Percentiles rank a stretch among this genome's conserved stretches.
Evolutionary conservation across 1,284 basidiomycete genomes (phyloP).

Genomic region (Ustilago trichophora): DNA sequence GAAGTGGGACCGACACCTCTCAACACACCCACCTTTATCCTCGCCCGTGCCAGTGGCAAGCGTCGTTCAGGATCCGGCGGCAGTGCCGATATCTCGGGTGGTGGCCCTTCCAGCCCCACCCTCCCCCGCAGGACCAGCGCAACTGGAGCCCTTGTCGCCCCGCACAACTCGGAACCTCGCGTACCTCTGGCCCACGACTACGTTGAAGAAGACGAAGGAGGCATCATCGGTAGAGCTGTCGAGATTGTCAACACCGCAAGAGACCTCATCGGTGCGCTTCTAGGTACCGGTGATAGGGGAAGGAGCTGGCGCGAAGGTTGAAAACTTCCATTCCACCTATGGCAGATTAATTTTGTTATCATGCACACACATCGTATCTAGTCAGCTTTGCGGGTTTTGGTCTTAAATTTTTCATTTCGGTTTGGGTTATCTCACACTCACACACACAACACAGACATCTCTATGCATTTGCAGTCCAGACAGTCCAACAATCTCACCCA

Average conservation of each 20-base stretch:
- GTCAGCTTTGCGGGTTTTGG: too few relatives aligned
- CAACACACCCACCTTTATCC: constrained; percentile 61
- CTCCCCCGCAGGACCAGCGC: constrained; percentile 51
- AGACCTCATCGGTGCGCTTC: constrained; percentile 61
- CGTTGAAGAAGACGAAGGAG: constrained; percentile 64
- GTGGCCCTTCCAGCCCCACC: constrained; percentile 47
- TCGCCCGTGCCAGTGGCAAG: constrained; percentile 46
- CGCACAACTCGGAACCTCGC: constrained; percentile 53
- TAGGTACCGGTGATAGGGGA: constrained; percentile 47
- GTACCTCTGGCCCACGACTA: constrained; percentile 64
- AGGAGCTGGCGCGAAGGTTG: constrained; percentile 45
- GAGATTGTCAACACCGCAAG: constrained; percentile 65
- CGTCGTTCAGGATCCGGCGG: constrained; percentile 35
- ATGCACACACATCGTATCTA: too few relatives aligned
- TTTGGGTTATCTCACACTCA: too few relatives aligned
- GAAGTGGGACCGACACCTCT: constrained; percentile 61
- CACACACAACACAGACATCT: too few relatives aligned
- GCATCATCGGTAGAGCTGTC: constrained; percentile 61
- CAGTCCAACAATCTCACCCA: too few relatives aligned
- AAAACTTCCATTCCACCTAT: not conserved
- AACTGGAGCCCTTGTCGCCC: constrained; percentile 60
- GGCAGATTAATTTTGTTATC: too few relatives aligned
- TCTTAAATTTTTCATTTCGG: too few relatives aligned
- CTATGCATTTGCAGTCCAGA: too few relatives aligned
- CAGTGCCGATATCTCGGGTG: constrained; percentile 27